phyloP scores from a whole-genome alignment of 176 grass and related monocot species.

The Stipa capillata region DNA sequence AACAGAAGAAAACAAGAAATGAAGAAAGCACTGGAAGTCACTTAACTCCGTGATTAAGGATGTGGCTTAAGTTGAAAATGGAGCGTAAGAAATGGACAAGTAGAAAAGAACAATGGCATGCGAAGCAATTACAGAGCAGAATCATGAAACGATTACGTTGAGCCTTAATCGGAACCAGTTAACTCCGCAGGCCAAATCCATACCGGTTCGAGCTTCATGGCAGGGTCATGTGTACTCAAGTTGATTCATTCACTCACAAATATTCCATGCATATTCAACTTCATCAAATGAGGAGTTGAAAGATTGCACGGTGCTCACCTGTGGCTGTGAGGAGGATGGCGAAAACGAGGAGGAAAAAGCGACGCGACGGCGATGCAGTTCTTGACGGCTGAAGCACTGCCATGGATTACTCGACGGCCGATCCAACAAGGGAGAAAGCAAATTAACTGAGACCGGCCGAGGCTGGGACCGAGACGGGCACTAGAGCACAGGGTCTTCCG shows the following conservation, averaged over 20 bases:
- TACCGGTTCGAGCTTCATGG: too few relatives aligned
- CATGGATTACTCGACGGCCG: background rate
- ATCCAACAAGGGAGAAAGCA: background rate
- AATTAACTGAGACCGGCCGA: background rate
- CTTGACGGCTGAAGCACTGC: background rate
- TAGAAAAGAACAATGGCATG: background rate
- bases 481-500: background rate
- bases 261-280: background rate
- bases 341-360: background rate
- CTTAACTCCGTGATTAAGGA: background rate
- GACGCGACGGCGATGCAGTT: too few relatives aligned
- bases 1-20: background rate
- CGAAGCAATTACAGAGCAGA: background rate
- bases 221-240: background rate
- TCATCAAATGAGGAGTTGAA: too few relatives aligned
- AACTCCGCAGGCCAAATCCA: too few relatives aligned
- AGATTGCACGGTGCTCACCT: slow-evolving; percentile 14
- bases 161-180: background rate
- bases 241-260: too few relatives aligned
- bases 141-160: too few relatives aligned
- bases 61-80: background rate
- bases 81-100: background rate
- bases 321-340: background rate
- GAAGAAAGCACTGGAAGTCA: background rate
- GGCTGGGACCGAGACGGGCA: background rate